Evolutionary conservation across 164 flowering plant species (phyloP).

Genomic region (Annona cherimola): DNA sequence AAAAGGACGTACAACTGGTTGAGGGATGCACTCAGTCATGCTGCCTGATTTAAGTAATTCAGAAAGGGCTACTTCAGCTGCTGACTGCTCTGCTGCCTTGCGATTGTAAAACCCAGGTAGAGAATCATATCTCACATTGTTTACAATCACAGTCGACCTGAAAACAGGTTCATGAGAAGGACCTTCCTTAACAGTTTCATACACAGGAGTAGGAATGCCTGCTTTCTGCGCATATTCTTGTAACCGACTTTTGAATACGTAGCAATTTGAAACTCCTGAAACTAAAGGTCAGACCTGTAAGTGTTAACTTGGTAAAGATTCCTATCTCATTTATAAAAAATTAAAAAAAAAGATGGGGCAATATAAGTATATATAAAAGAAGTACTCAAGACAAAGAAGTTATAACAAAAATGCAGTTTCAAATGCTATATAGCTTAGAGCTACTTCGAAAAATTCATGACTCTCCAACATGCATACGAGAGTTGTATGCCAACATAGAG

Average conservation of each 20-base stretch:
- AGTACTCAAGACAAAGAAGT: too few species aligned
- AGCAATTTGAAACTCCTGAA: constrained; percentile 77
- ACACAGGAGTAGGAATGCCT: constrained; percentile 56
- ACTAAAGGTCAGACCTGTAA: background rate
- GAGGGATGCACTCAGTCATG: constrained; percentile 36
- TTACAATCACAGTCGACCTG: constrained; percentile 62
- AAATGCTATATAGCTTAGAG: too few species aligned
- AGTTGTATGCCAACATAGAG: too few species aligned
- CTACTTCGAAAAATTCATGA: too few species aligned
- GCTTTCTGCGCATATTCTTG: constrained; percentile 83
- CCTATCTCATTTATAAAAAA: background rate
- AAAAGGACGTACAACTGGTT: constrained; percentile 64
- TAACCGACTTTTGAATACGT: constrained; percentile 77
- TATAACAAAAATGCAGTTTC: too few species aligned
- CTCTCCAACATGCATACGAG: too few species aligned
- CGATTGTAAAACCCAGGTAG: constrained; percentile 86
- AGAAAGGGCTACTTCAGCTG: constrained; percentile 89
- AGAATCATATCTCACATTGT: constrained; percentile 67
- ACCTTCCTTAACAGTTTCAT: constrained; percentile 75
- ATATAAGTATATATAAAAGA: too few species aligned
- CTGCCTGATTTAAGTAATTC: constrained; percentile 54
- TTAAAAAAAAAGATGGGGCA: too few species aligned
- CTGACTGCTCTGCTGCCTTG: constrained; percentile 98
- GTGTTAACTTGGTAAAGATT: background rate
- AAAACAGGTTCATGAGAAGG: constrained; percentile 80